Conservation (phyloP, 768 basidiomycete genomes). For the Mycena amicta region DNA sequence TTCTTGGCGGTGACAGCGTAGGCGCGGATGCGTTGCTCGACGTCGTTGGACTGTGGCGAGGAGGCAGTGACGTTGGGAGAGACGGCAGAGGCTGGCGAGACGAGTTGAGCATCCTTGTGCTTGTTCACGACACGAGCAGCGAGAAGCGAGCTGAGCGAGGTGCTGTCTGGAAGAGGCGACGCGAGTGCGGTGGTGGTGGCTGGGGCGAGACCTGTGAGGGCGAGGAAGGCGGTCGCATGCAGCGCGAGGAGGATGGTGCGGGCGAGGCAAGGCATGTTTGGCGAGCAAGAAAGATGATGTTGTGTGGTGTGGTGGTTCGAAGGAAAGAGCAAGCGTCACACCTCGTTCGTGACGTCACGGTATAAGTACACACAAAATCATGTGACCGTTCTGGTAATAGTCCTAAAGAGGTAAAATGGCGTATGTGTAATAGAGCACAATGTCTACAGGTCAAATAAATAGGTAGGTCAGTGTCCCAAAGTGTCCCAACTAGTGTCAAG, state of each 20-base stretch:
- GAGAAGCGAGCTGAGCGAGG: constrained; percentile 29
- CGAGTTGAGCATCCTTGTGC: constrained; percentile 15
- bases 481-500: not conserved
- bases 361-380: constrained; percentile 7
- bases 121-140: constrained; percentile 12
- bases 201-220: constrained; percentile 35
- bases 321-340: constrained; percentile 21
- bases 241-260: constrained; percentile 43
- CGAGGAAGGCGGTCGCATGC: constrained; percentile 41
- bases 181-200: constrained; percentile 32
- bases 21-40: not conserved
- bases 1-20: not conserved
- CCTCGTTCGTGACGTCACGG: constrained; percentile 8
- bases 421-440: constrained; percentile 2
- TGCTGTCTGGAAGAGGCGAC: constrained; percentile 35
- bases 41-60: constrained; percentile 4
- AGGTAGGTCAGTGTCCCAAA: too few species aligned
- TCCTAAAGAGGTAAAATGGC: not conserved
- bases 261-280: constrained; percentile 36
- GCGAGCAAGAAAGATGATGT: constrained; percentile 4
- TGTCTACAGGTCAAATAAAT: too few species aligned
- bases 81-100: constrained; percentile 23
- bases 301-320: constrained; percentile 19
- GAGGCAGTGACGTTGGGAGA: constrained; percentile 2
- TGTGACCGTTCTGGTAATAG: constrained; percentile 7